Percentiles rank a stretch among this genome's conserved stretches.
These are phyloP conservation scores for Exophiala dermatitidis DNA, from an alignment of 2,329 filamentous ascomycete species.

Conservation along the genomic window DNA sequence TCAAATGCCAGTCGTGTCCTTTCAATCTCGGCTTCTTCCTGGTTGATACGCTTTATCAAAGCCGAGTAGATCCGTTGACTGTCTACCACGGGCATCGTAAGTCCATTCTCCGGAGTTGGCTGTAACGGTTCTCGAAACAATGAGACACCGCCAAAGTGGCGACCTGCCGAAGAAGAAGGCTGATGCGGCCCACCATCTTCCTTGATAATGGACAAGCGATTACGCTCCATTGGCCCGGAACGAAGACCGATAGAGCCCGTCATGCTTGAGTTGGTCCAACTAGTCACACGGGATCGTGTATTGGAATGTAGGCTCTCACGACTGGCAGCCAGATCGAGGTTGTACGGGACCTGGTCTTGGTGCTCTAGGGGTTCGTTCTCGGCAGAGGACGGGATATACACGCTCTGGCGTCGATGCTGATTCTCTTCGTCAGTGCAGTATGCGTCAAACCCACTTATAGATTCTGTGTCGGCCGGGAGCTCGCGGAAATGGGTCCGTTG, in stretches of 20 bases:
- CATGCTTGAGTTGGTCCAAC: slow-evolving; percentile 42
- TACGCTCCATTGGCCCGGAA: slow-evolving; percentile 29
- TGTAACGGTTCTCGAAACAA: slow-evolving; percentile 29
- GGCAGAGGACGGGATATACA: slow-evolving; percentile 5
- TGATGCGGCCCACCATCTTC: slow-evolving; percentile 34
- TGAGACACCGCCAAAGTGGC: slow-evolving; percentile 28
- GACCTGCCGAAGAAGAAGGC: slow-evolving; percentile 27
- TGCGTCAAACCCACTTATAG: slow-evolving; percentile 15
- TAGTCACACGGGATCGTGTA: slow-evolving; percentile 40
- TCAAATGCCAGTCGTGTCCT: slow-evolving; percentile 15
- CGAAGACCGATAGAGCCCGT: slow-evolving; percentile 35
- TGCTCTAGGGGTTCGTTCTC: slow-evolving; percentile 15
- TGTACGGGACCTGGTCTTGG: slow-evolving; percentile 15
- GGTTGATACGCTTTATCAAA: slow-evolving; percentile 37
- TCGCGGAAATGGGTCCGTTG: slow-evolving; percentile 26
- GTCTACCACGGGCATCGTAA: slow-evolving; percentile 28
- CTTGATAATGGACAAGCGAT: slow-evolving; percentile 39
- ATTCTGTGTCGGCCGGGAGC: slow-evolving; percentile 17
- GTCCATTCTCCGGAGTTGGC: slow-evolving; percentile 22
- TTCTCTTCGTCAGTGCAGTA: slow-evolving; percentile 8
- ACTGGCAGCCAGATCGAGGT: slow-evolving; percentile 13
- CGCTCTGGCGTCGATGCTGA: slow-evolving; percentile 5
- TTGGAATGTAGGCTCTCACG: slow-evolving; percentile 24
- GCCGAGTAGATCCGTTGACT: slow-evolving; percentile 39
- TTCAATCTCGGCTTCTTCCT: slow-evolving; percentile 27